Conservation (phyloP, 2,329 filamentous ascomycete genomes). For the Talaromyces islandicus region DNA sequence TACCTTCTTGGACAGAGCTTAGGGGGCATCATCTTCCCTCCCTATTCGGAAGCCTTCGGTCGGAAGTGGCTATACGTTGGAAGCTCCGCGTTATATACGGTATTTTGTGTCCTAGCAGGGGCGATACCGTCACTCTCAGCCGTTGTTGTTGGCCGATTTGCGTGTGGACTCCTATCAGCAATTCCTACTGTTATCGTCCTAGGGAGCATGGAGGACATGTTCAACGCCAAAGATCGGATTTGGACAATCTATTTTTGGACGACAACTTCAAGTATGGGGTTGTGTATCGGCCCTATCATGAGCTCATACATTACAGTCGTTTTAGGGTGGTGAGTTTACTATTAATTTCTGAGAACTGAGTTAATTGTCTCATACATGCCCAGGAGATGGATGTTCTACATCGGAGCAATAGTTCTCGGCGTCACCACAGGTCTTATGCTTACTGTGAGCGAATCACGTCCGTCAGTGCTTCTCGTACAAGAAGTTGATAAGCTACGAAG, state of each 20-base stretch:
- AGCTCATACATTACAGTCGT: slow-evolving; percentile 35
- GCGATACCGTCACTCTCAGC: slow-evolving; percentile 29
- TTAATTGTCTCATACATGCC: not conserved
- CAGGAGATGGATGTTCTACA: slow-evolving; percentile 43
- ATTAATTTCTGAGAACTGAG: not conserved
- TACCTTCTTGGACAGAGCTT: slow-evolving; percentile 29
- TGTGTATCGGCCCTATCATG: slow-evolving; percentile 41
- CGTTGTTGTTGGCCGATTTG: slow-evolving; percentile 37
- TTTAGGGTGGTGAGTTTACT: slow-evolving; percentile 30
- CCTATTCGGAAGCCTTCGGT: slow-evolving; percentile 33
- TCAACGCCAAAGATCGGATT: slow-evolving; percentile 39
- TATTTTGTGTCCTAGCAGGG: slow-evolving; percentile 34
- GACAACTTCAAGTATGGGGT: slow-evolving; percentile 36
- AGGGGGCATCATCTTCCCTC: slow-evolving; percentile 30
- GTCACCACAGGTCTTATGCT: slow-evolving; percentile 29
- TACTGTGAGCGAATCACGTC: slow-evolving; percentile 40
- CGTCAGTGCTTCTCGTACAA: slow-evolving; percentile 35
- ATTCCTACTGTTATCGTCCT: slow-evolving; percentile 44
- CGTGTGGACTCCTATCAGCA: slow-evolving; percentile 42
- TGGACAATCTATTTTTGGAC: slow-evolving; percentile 45
- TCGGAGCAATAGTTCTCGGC: slow-evolving; percentile 34
- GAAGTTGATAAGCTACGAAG: slow-evolving; percentile 26
- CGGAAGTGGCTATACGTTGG: slow-evolving; percentile 31
- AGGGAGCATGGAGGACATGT: slow-evolving; percentile 48
- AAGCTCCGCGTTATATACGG: slow-evolving; percentile 22